Conservation (phyloP, 1,284 basidiomycete species). For the Lentinula novae-zelandiae region DNA sequence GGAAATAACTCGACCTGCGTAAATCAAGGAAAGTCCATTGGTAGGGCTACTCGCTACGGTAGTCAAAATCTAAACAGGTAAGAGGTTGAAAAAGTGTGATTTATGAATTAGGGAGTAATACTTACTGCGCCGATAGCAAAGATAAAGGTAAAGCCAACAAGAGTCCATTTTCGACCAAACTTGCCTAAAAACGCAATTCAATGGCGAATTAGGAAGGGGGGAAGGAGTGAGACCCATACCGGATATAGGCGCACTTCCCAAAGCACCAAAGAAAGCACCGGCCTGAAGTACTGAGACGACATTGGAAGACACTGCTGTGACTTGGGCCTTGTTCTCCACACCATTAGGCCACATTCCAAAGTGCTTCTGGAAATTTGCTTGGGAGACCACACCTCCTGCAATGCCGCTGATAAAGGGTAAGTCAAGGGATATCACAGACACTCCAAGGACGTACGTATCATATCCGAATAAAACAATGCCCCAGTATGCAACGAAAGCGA, state of each 20-base stretch:
- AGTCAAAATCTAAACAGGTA: conserved; percentile 32
- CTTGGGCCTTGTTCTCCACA: background rate
- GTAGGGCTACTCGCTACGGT: conserved; percentile 52
- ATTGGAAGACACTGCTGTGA: conserved; percentile 52
- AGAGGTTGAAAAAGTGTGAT: background rate
- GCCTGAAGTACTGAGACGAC: conserved; percentile 78
- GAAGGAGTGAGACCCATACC: conserved; percentile 31
- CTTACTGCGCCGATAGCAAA: conserved; percentile 68
- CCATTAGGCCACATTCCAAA: conserved; percentile 15
- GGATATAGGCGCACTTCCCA: conserved; percentile 62
- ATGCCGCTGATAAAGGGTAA: conserved; percentile 10
- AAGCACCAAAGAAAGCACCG: conserved; percentile 78
- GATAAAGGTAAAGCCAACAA: conserved; percentile 55
- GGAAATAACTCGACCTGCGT: conserved; percentile 68
- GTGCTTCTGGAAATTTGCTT: conserved; percentile 11
- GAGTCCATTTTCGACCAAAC: conserved; percentile 53
- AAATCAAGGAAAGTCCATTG: conserved; percentile 61
- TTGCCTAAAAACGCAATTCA: conserved; percentile 31
- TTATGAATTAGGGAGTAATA: conserved; percentile 8
- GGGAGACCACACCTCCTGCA: conserved; percentile 13
- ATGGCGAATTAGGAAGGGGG: background rate
- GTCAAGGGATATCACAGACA: background rate
- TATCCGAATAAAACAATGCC: conserved; percentile 15
- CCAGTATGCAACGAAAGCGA: conserved; percentile 15
- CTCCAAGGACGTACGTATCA: conserved; percentile 4